Percentiles rank a stretch among this genome's conserved stretches.
Conservation (phyloP, 2,329 filamentous ascomycete species). For the Coniella vitis region DNA sequence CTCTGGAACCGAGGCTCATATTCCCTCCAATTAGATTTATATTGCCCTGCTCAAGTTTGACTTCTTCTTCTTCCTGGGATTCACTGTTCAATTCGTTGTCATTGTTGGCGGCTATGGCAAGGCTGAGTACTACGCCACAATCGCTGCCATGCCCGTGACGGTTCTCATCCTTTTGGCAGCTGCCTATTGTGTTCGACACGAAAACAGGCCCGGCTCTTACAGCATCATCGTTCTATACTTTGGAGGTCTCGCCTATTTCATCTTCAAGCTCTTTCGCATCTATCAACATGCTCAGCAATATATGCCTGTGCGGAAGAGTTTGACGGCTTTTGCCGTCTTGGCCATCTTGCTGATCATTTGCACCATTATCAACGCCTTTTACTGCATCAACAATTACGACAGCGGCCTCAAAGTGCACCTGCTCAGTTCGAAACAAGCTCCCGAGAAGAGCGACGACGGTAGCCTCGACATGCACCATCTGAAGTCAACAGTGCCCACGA, state of each 20-base stretch:
- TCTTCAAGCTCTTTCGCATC: constrained; percentile 97
- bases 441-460: constrained; percentile 50
- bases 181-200: constrained; percentile 76
- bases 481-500: constrained; percentile 46
- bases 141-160: constrained; percentile 84
- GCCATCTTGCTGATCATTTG: constrained; percentile 82
- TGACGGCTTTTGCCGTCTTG: constrained; percentile 91
- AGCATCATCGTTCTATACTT: constrained; percentile 78
- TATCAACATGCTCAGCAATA: constrained; percentile 67
- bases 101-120: constrained; percentile 67
- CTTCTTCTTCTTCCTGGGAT: constrained; percentile 99
- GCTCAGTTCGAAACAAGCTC: constrained; percentile 41
- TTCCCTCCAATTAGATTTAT: constrained; percentile 69
- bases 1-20: constrained; percentile 6
- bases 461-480: constrained; percentile 51
- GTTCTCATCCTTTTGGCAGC: constrained; percentile 81
- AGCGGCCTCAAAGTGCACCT: constrained; percentile 86
- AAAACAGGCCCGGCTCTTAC: constrained; percentile 73
- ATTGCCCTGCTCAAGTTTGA: constrained; percentile 97
- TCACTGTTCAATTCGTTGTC: constrained; percentile 96
- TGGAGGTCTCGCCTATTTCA: constrained; percentile 85
- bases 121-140: constrained; percentile 77
- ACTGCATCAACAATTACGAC: constrained; percentile 88
- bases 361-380: constrained; percentile 79
- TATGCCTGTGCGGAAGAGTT: constrained; percentile 69